Conservation (phyloP, 208 protist species). For the Leishmania lainsoni region DNA sequence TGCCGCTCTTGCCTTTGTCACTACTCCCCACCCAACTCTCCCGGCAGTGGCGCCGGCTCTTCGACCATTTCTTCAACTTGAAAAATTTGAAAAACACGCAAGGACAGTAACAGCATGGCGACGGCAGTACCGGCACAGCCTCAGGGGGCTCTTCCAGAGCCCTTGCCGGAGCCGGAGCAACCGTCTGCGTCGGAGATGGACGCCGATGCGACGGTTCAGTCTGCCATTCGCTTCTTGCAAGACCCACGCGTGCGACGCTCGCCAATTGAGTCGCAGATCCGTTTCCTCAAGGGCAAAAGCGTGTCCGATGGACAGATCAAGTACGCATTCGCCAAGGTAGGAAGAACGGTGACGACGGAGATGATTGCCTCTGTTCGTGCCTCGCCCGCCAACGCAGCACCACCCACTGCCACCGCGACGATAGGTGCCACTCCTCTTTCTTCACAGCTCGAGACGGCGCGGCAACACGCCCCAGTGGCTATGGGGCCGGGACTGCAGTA, state of each 20-base stretch:
- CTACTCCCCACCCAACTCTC: not conserved
- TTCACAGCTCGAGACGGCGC: constrained; percentile 7
- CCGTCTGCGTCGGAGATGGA: constrained; percentile 21
- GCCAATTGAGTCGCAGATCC: constrained; percentile 62
- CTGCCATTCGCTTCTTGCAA: constrained; percentile 67
- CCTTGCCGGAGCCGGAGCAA: constrained; percentile 28
- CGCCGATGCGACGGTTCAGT: constrained; percentile 35
- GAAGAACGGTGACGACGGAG: constrained; percentile 46
- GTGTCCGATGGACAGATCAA: constrained; percentile 66
- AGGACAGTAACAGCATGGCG: not conserved
- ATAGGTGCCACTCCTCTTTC: not conserved
- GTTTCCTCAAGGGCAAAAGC: constrained; percentile 79
- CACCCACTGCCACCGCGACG: not conserved
- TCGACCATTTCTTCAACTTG: not conserved
- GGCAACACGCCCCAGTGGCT: not conserved
- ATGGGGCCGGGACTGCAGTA: constrained; percentile 19
- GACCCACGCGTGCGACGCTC: constrained; percentile 60
- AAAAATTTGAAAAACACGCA: not conserved
- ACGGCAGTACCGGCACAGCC: not conserved
- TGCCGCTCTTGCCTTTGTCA: not conserved
- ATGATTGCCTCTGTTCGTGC: constrained; percentile 43
- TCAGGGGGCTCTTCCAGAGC: constrained; percentile 6
- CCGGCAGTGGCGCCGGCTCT: not conserved
- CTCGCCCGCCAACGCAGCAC: not conserved
- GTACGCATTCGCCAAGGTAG: constrained; percentile 62